Evolutionary conservation across 2,329 filamentous ascomycete species (phyloP), one percentile per base, ranked within the genome.

Genomic region (Plenodomus lindquistii): DNA sequence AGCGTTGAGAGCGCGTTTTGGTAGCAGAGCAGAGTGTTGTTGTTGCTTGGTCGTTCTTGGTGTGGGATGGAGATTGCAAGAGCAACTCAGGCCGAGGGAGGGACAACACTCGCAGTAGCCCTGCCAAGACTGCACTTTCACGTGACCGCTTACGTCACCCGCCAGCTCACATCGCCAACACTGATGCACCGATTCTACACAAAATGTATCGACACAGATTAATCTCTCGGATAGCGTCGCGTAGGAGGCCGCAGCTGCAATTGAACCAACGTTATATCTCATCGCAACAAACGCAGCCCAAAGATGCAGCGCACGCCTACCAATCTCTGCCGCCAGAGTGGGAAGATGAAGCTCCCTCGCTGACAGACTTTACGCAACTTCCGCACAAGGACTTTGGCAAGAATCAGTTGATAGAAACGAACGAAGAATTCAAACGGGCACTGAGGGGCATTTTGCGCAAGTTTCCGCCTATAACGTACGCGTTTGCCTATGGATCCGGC

Each of bases 401-500:
- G 62, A 99, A 99, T 63, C 94, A 99, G 73, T 89, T 97, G 74
- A 96, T 97, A 79, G 63, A 73, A 44, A 95, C 97, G 67, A 95
- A 97, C 69, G 86, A 91, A 67, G 92, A 97, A 70, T 94, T 97
- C 73, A 97, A 96, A 67, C 89, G 97, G 72, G 87, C 87, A 11
- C 75, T 99, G 63, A 85, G 92, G 44, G 85, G 91, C 63, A 89
- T 97, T 56, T 78, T 97, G 18, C 94, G 91, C 83, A 85, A 95
- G 65, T 97, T 99, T 73, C 93, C 94, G 0, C 93, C 94, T 0
- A 96, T 99, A 59, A 85, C 92, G 46, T 97, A 97, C 77, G 93
- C 92, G 13, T 96, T 99, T 72, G 94, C 94, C 1, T 99, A 99
- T 68, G 94, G 94, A 18, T 97, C 93, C 5, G 94, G 94, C 3